These are phyloP conservation scores for Metschnikowia rubicola DNA, from an alignment of 805 yeast species.

Conservation along the genomic window DNA sequence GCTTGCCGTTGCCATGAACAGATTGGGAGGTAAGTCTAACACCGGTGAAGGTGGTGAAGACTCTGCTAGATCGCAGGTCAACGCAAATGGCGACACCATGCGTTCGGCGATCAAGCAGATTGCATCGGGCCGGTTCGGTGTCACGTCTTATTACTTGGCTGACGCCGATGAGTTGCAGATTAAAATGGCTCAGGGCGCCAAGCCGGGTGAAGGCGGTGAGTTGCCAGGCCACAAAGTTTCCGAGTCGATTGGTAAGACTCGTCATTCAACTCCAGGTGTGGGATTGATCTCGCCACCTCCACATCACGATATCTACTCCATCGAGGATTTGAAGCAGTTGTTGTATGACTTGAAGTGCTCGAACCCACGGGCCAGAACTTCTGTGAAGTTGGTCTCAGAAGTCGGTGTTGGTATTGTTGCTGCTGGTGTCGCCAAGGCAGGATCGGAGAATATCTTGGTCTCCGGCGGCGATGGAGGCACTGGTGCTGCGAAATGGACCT, in stretches of 20 bases:
- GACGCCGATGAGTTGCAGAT: constrained; percentile 98
- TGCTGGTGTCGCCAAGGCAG: constrained; percentile 98
- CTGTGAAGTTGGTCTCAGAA: constrained; percentile 94
- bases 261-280: constrained; percentile 96
- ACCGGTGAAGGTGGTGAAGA: constrained; percentile 99
- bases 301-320: constrained; percentile 96
- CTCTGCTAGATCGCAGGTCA: constrained; percentile 77
- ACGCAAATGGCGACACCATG: constrained; percentile 93
- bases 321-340: constrained; percentile 95
- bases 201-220: constrained; percentile 99
- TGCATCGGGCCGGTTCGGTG: constrained; percentile 98
- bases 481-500: constrained; percentile 98
- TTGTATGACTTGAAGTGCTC: constrained; percentile 95
- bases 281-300: constrained; percentile 98
- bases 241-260: constrained; percentile 82
- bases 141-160: constrained; percentile 86
- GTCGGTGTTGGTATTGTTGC: constrained; percentile 99
- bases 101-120: constrained; percentile 98
- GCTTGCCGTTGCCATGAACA: constrained; percentile 96
- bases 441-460: constrained; percentile 92
- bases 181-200: constrained; percentile 99
- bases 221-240: constrained; percentile 92
- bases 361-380: constrained; percentile 94
- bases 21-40: constrained; percentile 95
- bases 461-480: constrained; percentile 99